Evolutionary conservation across 305 asterid species (phyloP), one percentile per base, ranked within the genome.

Genomic region (Solanum aculeatissimum): DNA sequence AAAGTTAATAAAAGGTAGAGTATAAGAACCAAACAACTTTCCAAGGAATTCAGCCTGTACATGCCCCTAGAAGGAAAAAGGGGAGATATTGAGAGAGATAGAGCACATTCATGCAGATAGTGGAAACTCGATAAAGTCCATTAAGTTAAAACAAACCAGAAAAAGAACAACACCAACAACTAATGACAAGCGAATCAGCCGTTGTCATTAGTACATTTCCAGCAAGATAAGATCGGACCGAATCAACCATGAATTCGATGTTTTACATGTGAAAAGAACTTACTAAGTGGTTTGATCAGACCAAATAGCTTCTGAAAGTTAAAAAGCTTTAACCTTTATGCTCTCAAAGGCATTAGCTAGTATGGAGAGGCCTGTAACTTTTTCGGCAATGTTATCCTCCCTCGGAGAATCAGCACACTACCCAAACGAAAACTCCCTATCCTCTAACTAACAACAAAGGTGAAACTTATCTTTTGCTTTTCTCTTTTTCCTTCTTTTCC

Each of bases 51-150:
- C 80, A 72, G 75, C 84, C 53, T 71, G 65, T 5, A 57, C 80
- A 38, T 58, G 81, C 70, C 84, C 81, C 63, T 58, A 86, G 85
- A 72, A 83, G 80, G 68, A 88, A 85, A 63, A 70, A 87, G 66
- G 62, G 83, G 80, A 54, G 51, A 75, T 23, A 75, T 18, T 49
- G 63, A 75, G 63, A 75, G 10, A 27, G 82, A 75, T 49, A 10
- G 82, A 75, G 78, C 62, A 68, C 88, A 88, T 80, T 63, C 86
- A 84, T 70, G 86, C 62, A 62, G 83, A 42, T 82, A 87, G 53
- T 83, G 75, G 86, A 82, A 88, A 87, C 88, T 86, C 86, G 42
- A 89, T 53, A 85, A 83, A 82, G 88, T 83, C 90, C 84, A 85
- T 85, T 82, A 83, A 82, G 84, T 72, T 43, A 83, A 53, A 72